Evolutionary conservation across 495 filamentous ascomycete species (phyloP), one percentile per base, ranked within the genome.

Genomic region (Aspergillus bridgeri): DNA sequence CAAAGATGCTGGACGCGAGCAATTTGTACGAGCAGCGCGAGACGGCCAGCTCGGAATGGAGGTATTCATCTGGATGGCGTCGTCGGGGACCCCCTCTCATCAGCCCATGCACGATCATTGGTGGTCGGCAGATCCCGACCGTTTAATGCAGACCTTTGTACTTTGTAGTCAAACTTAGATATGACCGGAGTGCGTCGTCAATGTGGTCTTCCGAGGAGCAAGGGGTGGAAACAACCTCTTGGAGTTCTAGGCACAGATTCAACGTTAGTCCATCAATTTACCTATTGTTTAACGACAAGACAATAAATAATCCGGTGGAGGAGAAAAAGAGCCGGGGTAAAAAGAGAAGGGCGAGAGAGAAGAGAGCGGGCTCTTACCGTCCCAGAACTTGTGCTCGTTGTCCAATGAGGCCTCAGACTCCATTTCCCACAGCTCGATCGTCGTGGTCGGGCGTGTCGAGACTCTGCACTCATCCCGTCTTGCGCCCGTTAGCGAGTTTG

Each of bases 311-410:
- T 29, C 3, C 17, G n/a, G 48, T 18, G 17, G 25, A 51, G 38
- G 38, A n/a, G 20, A 2, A 48, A 46, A 27, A 25, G 44, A 44
- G 3, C 5, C 22, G 44, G 27, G 13, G n/a, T 24, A 43, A 13
- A 17, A 55, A 33, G 11, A 17, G 11, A 22, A 42, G 51, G 20
- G 18, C 18, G 17, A 44, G 53, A 24, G 21, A 23, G 22, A 51
- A 47, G 42, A 47, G 24, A 46, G 42, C 42, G 48, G 25, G 50
- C 25, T 76, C 85, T 68, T 66, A 96, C 93, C 89, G 74, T 85
- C 78, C 94, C 94, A 97, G 76, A 97, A 94, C 74, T 96, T 89
- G 69, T 92, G 82, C 77, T 93, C 91, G 73, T 84, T 88, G 72
- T 96, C 90, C 68, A 89, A 85, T 63, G 79, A 82, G 62, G 82